These are phyloP conservation scores for Aspergillus pseudotamarii DNA, from an alignment of 2,329 filamentous ascomycete species.

Conservation along the genomic window DNA sequence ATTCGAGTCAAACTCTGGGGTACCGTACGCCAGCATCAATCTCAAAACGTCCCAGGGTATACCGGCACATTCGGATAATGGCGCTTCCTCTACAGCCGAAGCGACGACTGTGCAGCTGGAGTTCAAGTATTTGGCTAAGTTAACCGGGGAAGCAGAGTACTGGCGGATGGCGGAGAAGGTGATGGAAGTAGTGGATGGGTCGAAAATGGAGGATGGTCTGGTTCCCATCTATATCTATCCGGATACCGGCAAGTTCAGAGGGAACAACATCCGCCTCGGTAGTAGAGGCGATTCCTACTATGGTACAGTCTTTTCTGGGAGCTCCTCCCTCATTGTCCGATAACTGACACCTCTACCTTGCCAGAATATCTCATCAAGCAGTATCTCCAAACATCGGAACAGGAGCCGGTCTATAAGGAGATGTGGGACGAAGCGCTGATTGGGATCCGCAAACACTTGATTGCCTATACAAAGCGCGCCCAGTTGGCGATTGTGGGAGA, in stretches of 20 bases:
- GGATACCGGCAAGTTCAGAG: conserved; percentile 75
- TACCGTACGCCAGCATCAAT: conserved; percentile 90
- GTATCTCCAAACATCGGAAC: conserved; percentile 86
- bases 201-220: conserved; percentile 76
- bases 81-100: conserved; percentile 92
- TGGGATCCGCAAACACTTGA: conserved; percentile 86
- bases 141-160: conserved; percentile 89
- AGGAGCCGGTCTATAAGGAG: conserved; percentile 82
- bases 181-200: conserved; percentile 86
- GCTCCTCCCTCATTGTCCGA: not conserved
- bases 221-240: conserved; percentile 91
- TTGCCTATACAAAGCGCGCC: conserved; percentile 81
- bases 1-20: conserved; percentile 82
- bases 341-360: conserved; percentile 11
- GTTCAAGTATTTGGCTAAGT: conserved; percentile 93
- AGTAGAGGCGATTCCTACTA: conserved; percentile 98
- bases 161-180: conserved; percentile 92
- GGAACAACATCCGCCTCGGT: conserved; percentile 84
- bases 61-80: conserved; percentile 78
- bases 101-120: conserved; percentile 90
- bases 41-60: conserved; percentile 76
- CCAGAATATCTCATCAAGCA: conserved; percentile 96
- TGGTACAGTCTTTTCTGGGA: conserved; percentile 39
- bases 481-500: conserved; percentile 90
- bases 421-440: conserved; percentile 88